Base-by-base conservation (phyloP, 495 filamentous ascomycete species). In the Bombardia bombarda region DNA sequence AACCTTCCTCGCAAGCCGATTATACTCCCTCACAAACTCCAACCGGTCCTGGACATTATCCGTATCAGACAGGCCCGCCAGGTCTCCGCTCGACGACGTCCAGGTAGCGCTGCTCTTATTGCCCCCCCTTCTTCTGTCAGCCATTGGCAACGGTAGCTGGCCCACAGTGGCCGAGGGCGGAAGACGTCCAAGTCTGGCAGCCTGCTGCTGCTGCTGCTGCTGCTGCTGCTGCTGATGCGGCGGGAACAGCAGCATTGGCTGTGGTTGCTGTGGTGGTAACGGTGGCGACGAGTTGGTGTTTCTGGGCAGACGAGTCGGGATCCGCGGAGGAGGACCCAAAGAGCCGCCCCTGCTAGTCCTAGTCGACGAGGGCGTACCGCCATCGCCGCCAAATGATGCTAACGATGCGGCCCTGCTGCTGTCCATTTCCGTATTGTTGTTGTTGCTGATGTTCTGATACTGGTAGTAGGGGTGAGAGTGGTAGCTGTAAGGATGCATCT, bases 1-100 rank as follows among this genome's bases (percentile, higher is more conserved):
- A 32, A 75, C 72, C 62, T 69, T 73, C 31, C 57, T 61, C 3
- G 76, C 77, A 7, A 81, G 60, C 16, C 63, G 56, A 49, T 80
- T 81, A 44, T 78, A 81, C 51, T 77, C 67, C 6, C 61, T 33
- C 5, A 74, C 49, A 44, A 74, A 77, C 18, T 57, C 51, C 8
- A 50, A 43, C 28, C 66, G 65, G 25, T 66, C 55, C 17, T 70
- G 61, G 17, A 63, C 49, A 25, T 69, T 67, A 32, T 73, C 67
- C 5, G 53, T 45, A 19, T 73, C 69, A 2, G 52, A 55, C 3
- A 57, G 26, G 3, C 55, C 42, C 6, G 49, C 58, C 2, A 50
- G 43, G 7, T 66, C 61, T 9, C 57, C 60, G 23, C 62, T 70
- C 17, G 66, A 69, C 24, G 61, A 61, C 1, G 69, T 67, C 70